Evolutionary conservation across 1,284 basidiomycete genomes (phyloP).

Genomic region (Coriolopsis trogii): DNA sequence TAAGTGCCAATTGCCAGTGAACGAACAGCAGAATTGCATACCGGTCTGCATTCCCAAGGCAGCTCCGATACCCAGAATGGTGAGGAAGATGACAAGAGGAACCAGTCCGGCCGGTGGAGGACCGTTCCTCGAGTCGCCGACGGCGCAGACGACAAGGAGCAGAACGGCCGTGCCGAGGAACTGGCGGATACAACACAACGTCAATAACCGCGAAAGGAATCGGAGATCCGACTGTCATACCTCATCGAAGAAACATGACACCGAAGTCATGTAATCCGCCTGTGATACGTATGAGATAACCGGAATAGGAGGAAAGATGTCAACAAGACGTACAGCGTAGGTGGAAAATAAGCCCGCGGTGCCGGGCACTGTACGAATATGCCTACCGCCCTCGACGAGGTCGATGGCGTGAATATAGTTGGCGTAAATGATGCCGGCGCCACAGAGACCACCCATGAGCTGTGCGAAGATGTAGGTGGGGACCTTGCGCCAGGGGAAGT

Average conservation of each 20-base stretch:
- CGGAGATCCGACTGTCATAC: slow-evolving; percentile 27
- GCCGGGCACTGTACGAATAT: slow-evolving; percentile 61
- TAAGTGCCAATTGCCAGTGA: not conserved
- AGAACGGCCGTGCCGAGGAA: slow-evolving; percentile 65
- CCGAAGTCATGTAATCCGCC: slow-evolving; percentile 60
- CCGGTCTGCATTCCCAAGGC: slow-evolving; percentile 61
- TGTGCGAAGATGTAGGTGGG: slow-evolving; percentile 75
- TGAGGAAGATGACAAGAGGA: slow-evolving; percentile 57
- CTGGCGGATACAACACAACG: slow-evolving; percentile 30
- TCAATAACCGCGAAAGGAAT: slow-evolving; percentile 2
- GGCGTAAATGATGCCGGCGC: slow-evolving; percentile 70
- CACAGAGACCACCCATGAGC: slow-evolving; percentile 69
- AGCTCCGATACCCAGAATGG: slow-evolving; percentile 55
- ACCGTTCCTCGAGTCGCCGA: slow-evolving; percentile 49
- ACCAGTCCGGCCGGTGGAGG: slow-evolving; percentile 52
- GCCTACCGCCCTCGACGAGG: slow-evolving; percentile 63
- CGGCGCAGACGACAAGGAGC: slow-evolving; percentile 46
- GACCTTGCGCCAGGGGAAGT: slow-evolving; percentile 81
- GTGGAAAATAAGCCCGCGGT: slow-evolving; percentile 76
- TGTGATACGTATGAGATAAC: slow-evolving; percentile 26
- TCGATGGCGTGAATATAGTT: slow-evolving; percentile 81
- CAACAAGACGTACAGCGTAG: slow-evolving; percentile 55
- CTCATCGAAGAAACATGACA: slow-evolving; percentile 65
- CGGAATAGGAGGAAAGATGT: not conserved
- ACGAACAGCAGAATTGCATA: slow-evolving; percentile 4